These are phyloP conservation scores for Protomyces inouyei DNA, from an alignment of 1,139 yeast species.

Conservation along the genomic window DNA sequence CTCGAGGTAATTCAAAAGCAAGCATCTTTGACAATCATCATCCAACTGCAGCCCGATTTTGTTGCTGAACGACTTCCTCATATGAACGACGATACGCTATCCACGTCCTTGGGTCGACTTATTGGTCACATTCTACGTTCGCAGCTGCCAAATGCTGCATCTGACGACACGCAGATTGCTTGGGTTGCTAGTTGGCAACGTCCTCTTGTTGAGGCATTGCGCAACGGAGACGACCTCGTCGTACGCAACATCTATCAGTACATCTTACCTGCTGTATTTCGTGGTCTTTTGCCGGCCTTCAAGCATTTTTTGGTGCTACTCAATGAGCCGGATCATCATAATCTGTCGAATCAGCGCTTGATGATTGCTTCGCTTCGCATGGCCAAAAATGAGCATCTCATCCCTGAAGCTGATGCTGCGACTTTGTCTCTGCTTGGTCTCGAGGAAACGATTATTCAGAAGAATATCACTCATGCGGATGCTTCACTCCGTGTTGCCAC, in stretches of 20 bases:
- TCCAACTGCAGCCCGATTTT: constrained; percentile 6
- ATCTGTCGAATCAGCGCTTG: background rate
- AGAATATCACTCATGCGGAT: constrained; percentile 6
- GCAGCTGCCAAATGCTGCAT: background rate
- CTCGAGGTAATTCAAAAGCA: constrained; percentile 18
- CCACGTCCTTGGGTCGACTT: constrained; percentile 19
- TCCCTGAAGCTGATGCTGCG: background rate
- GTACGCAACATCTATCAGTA: background rate
- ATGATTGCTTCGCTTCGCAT: background rate
- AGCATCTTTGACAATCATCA: constrained; percentile 5
- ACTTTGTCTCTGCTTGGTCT: constrained; percentile 2
- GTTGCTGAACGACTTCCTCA: constrained; percentile 4
- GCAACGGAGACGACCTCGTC: background rate
- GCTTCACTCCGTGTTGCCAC: constrained; percentile 13
- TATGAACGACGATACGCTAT: constrained; percentile 14
- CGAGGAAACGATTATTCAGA: background rate
- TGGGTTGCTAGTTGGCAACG: constrained; percentile 16
- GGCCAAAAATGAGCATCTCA: constrained; percentile 9
- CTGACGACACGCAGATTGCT: background rate
- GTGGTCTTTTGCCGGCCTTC: background rate
- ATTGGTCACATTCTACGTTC: constrained; percentile 7
- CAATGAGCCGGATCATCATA: background rate
- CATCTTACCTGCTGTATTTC: constrained; percentile 12
- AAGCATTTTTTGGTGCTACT: constrained; percentile 3
- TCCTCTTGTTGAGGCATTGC: background rate